phyloP scores from a whole-genome alignment of 2,329 filamentous ascomycete genomes.

The Aureobasidium sp. region DNA sequence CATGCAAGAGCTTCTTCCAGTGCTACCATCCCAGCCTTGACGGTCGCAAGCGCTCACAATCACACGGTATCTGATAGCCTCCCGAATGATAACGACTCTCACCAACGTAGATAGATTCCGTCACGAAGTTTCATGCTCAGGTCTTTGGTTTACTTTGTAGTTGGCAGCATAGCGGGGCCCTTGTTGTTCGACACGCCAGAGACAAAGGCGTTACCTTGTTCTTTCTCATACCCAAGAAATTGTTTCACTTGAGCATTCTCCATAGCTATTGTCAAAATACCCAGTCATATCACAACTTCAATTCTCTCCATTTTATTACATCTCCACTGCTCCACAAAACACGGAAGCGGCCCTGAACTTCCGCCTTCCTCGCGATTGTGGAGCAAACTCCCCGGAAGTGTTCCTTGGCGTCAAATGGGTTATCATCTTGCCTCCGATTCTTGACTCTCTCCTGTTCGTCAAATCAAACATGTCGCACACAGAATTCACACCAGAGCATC shows the following conservation, averaged over 20 bases:
- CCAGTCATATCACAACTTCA: background rate
- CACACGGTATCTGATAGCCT: background rate
- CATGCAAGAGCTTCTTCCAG: background rate
- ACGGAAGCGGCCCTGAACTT: conserved; percentile 12
- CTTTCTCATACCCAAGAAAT: background rate
- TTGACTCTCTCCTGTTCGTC: background rate
- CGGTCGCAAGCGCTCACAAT: background rate
- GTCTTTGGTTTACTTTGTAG: background rate
- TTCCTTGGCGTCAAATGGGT: background rate
- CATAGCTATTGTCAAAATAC: no score
- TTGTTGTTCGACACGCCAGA: background rate
- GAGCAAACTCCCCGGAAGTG: conserved; percentile 3
- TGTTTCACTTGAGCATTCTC: background rate
- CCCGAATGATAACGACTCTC: background rate
- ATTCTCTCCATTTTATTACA: background rate
- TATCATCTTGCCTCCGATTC: background rate
- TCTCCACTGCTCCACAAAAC: background rate
- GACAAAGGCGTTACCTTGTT: background rate
- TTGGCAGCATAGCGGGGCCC: conserved; percentile 8
- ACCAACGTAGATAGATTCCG: conserved; percentile 17
- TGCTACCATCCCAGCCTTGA: background rate
- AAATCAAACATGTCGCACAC: conserved; percentile 11
- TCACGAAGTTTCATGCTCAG: background rate
- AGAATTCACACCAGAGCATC: conserved; percentile 41
- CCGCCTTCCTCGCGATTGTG: background rate